These are phyloP conservation scores for Auriscalpium vulgare DNA, from an alignment of 768 basidiomycete genomes.

Conservation along the genomic window DNA sequence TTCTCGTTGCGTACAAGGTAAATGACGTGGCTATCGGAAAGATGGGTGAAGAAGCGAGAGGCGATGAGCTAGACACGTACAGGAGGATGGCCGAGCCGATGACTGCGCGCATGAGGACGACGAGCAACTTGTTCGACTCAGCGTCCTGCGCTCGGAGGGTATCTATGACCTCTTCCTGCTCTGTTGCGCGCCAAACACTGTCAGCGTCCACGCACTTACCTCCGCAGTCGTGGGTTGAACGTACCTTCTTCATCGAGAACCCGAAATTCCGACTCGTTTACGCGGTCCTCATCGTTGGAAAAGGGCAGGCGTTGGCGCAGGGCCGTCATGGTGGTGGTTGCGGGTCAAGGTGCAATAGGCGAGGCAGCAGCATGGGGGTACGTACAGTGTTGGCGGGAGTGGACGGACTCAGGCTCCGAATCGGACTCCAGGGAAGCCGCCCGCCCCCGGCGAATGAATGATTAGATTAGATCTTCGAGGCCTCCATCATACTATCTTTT, in stretches of 20 bases:
- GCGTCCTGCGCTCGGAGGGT: conserved; percentile 37
- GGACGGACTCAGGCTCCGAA: not conserved
- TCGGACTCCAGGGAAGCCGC: too few relatives aligned
- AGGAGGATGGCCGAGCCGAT: not conserved
- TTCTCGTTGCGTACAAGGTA: conserved; percentile 37
- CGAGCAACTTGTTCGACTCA: conserved; percentile 33
- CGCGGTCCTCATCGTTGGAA: not conserved
- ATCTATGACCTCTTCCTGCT: conserved; percentile 56
- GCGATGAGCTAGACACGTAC: conserved; percentile 4
- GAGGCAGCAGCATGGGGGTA: not conserved
- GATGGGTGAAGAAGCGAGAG: not conserved
- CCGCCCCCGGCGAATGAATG: not conserved
- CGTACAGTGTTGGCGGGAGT: not conserved
- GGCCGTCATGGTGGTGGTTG: not conserved
- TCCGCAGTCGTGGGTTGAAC: not conserved
- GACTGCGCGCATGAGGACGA: conserved; percentile 28
- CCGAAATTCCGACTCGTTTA: not conserved
- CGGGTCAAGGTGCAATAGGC: not conserved
- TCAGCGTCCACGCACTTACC: not conserved
- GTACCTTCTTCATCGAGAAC: not conserved
- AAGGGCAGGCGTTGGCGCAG: not conserved
- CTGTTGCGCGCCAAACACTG: conserved; percentile 23
- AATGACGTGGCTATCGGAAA: conserved; percentile 35
- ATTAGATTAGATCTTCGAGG: not conserved
- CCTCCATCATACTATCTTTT: not conserved